A percentile compares a stretch with the other conserved stretches of the same genome.
Evolutionary conservation across 2,329 filamentous ascomycete species (phyloP).

Genomic region (Hysterium pulicare): DNA sequence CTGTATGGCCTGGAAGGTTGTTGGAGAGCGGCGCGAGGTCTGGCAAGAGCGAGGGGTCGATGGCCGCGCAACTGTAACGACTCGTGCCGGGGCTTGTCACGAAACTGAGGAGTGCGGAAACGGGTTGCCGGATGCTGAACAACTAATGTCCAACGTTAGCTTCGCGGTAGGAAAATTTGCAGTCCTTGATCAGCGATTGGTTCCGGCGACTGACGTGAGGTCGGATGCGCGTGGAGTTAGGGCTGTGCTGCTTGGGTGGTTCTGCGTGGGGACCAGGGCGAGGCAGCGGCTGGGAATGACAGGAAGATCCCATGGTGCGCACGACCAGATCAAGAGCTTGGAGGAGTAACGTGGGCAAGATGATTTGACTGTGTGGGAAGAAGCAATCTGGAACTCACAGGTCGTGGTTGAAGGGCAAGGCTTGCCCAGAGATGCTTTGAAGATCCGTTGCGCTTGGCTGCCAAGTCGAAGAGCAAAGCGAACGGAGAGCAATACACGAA

Average conservation of each 20-base stretch:
- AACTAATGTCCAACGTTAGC: too few species aligned
- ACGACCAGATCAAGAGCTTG: too few species aligned
- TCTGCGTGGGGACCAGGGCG: neutral
- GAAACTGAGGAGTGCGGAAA: neutral
- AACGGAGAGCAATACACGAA: too few species aligned
- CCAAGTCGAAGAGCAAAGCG: neutral
- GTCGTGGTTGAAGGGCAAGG: neutral
- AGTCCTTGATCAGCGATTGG: neutral
- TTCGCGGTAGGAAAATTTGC: too few species aligned
- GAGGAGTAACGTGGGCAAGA: neutral
- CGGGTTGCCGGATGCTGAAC: neutral
- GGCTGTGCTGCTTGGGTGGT: neutral
- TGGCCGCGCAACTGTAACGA: conserved; percentile 3
- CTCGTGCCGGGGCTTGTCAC: neutral
- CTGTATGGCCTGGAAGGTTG: too few species aligned
- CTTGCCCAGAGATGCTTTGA: neutral
- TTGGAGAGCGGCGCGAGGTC: too few species aligned
- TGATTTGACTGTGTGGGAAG: neutral
- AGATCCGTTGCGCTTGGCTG: neutral
- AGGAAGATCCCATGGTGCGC: neutral
- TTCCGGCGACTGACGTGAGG: neutral
- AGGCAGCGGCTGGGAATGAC: neutral
- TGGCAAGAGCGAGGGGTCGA: conserved; percentile 1
- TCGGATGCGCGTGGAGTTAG: neutral
- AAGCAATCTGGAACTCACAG: neutral